Conservation (phyloP, 768 basidiomycete genomes). For the Termitomyces heimii region DNA sequence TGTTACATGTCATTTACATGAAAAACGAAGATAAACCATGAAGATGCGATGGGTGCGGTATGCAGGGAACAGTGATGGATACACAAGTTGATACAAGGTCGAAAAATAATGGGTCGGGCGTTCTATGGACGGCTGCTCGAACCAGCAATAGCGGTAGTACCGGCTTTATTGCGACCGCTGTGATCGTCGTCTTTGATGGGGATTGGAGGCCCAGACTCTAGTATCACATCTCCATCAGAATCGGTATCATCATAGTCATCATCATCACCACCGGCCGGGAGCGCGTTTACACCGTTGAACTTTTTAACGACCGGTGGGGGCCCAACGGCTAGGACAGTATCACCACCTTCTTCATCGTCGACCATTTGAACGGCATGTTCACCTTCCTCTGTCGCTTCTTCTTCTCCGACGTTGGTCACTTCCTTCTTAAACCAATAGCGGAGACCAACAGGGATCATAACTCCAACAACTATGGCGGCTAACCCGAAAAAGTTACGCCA, state of each 20-base stretch:
- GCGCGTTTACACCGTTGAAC: constrained; percentile 24
- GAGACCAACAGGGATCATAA: constrained; percentile 89
- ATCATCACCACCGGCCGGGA: constrained; percentile 24
- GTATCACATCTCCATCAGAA: constrained; percentile 63
- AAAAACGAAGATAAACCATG: neutral
- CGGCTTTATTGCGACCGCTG: neutral
- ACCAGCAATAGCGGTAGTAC: constrained; percentile 14
- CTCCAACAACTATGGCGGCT: constrained; percentile 81
- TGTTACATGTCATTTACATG: constrained; percentile 3
- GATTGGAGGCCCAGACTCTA: constrained; percentile 66
- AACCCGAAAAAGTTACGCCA: constrained; percentile 87
- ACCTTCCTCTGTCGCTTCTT: constrained; percentile 23
- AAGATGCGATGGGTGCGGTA: neutral
- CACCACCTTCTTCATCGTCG: constrained; percentile 26
- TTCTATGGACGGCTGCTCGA: constrained; percentile 10
- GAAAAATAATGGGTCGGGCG: neutral
- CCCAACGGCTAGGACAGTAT: constrained; percentile 51
- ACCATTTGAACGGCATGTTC: constrained; percentile 15
- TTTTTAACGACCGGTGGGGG: constrained; percentile 41
- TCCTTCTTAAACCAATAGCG: constrained; percentile 77
- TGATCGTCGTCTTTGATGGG: constrained; percentile 13
- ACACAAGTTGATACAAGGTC: neutral
- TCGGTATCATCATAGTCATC: constrained; percentile 38
- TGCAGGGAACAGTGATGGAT: neutral
- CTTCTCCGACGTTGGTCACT: constrained; percentile 35